Percentiles rank a stretch among this genome's conserved stretches.
Conservation (phyloP, 192 early-diverging fungal genomes). For the Gamsiella multidivaricata region DNA sequence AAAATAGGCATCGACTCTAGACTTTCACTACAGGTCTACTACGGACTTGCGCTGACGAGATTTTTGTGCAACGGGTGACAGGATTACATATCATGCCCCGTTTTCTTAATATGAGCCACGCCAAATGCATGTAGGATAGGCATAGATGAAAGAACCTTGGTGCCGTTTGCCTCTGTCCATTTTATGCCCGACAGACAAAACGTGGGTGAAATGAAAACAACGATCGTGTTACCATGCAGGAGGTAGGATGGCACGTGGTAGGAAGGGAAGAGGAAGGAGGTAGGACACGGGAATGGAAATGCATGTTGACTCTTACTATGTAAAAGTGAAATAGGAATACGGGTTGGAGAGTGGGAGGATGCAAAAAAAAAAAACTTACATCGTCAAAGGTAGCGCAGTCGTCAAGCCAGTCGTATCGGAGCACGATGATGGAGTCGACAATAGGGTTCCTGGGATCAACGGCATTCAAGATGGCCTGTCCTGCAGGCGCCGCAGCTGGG, state of each 20-base stretch:
- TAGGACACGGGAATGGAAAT: not conserved
- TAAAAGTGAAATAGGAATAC: too few species aligned
- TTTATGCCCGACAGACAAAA: too few species aligned
- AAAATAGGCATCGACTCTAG: too few species aligned
- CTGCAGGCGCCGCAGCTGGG: conserved; percentile 10
- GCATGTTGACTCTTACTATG: too few species aligned
- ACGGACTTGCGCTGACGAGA: too few species aligned
- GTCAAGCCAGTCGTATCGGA: conserved; percentile 42
- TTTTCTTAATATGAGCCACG: not conserved
- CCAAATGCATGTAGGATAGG: too few species aligned
- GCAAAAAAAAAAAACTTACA: conserved; percentile 21
- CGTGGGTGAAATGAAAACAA: too few species aligned
- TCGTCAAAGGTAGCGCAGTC: conserved; percentile 49
- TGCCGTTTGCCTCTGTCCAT: too few species aligned
- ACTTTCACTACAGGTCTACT: too few species aligned
- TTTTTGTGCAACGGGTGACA: not conserved
- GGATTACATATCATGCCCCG: not conserved
- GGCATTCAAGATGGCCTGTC: conserved; percentile 20
- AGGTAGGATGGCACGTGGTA: not conserved
- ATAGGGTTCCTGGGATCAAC: conserved; percentile 13
- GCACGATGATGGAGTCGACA: conserved; percentile 8
- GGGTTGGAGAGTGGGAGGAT: too few species aligned
- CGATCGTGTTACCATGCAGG: not conserved
- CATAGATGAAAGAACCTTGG: not conserved
- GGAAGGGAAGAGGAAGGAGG: not conserved